A percentile compares a stretch with the other conserved stretches of the same genome.
phyloP scores from a whole-genome alignment of 352 stramenopile species.

The Phytophthora cactorum region DNA sequence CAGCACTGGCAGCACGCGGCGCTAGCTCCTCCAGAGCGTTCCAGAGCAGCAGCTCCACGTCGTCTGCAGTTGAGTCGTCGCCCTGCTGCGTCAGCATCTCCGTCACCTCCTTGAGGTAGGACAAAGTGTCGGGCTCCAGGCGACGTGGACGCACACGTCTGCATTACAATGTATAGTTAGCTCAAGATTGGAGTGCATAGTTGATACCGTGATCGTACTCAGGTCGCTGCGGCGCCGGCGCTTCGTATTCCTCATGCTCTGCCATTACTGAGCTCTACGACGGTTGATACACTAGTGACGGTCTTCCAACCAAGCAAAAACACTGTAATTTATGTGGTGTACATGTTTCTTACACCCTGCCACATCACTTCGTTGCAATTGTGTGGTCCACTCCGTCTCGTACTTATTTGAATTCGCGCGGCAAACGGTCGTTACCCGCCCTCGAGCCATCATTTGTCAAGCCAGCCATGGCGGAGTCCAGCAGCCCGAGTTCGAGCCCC shows the following conservation, averaged over 20 bases:
- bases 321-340: background rate
- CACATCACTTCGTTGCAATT: background rate
- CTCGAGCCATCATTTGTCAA: constrained; percentile 2
- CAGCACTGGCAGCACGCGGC: constrained; percentile 70
- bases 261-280: constrained; percentile 19
- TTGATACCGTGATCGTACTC: constrained; percentile 26
- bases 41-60: constrained; percentile 70
- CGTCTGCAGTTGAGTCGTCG: constrained; percentile 66
- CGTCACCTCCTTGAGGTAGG: constrained; percentile 86
- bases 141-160: constrained; percentile 77
- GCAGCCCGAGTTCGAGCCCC: constrained; percentile 33
- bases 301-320: constrained; percentile 9
- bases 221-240: constrained; percentile 27
- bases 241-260: constrained; percentile 21
- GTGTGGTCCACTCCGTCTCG: constrained; percentile 5
- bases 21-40: constrained; percentile 85
- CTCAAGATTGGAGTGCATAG: background rate
- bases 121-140: constrained; percentile 77
- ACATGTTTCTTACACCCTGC: background rate
- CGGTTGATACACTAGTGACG: constrained; percentile 17
- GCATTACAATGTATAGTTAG: constrained; percentile 9
- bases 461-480: constrained; percentile 26
- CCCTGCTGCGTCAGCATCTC: constrained; percentile 65
- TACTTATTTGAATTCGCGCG: constrained; percentile 19
- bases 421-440: constrained; percentile 21